Evolutionary conservation across 2,329 filamentous ascomycete species (phyloP), one percentile per base, ranked within the genome.

Genomic region (Helotiales sp.): DNA sequence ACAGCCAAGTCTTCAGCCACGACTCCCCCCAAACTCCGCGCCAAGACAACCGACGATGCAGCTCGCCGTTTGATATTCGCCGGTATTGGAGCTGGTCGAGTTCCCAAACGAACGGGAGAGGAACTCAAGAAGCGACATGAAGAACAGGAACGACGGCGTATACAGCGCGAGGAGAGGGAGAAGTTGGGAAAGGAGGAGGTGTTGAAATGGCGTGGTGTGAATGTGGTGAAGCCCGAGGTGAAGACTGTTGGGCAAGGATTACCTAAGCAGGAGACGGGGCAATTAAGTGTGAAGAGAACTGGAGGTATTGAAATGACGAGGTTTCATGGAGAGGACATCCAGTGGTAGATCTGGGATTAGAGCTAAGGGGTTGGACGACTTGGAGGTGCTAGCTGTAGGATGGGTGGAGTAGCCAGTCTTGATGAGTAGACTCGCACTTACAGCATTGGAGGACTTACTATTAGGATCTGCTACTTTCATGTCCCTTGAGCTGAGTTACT

Each of bases 91-190:
- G 17, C 32, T 13, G 32, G 20, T n/a, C 59, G 59, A 17, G 17
- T 30, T 8, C 61, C 61, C 32, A 47, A 45, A 17, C 28, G 61
- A 5, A 63, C 47, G 3, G 61, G 55, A 17, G 61, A 63, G 34
- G 47, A 63, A 20, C 34, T 43, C 24, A 63, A 55, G 8, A 55
- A 30, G 61, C 30, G 32, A 43, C 13, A 55, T 10, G 32, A 54
- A 10, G 47, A 55, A 1, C 34, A 43, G 30, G 61, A 63, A 13
- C 28, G 11, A 24, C 50, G 61, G 34, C 61, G 61, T 26, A 1
- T 30, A 15, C 61, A 55, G 24, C 50, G 61, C 3, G 61, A 63
- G 17, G 61, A 54, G 15, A 17, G 61, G 15, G 61, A 63, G 24
- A 40, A 55, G 17, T 3, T 55, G n/a, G 22, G 61, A 3, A 43